Percentiles rank a stretch among this genome's conserved stretches.
These are phyloP conservation scores for Tolypocladium sp. DNA, from an alignment of 2,329 filamentous ascomycete species.

Conservation along the genomic window DNA sequence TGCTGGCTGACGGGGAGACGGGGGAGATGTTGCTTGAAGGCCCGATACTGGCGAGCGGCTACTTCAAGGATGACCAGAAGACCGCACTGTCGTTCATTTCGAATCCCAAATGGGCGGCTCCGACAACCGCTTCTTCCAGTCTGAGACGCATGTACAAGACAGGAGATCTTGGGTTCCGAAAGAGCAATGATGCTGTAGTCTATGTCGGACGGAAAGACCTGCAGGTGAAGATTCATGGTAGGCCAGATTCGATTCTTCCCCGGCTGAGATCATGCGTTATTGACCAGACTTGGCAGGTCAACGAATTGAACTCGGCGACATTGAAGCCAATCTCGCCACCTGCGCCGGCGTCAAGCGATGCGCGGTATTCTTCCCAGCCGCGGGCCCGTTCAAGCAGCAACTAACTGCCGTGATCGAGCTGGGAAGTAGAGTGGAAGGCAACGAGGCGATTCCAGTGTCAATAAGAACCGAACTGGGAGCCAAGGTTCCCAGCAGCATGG, in stretches of 20 bases:
- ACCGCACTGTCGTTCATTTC: constrained; percentile 18
- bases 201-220: constrained; percentile 45
- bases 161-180: constrained; percentile 34
- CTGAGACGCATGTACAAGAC: constrained; percentile 28
- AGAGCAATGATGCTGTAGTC: constrained; percentile 25
- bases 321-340: constrained; percentile 6
- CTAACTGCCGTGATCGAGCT: neutral
- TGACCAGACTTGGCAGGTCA: constrained; percentile 28
- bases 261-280: neutral
- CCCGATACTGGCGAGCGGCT: constrained; percentile 13
- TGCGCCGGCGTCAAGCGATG: neutral
- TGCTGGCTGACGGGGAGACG: constrained; percentile 9
- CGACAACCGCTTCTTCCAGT: neutral
- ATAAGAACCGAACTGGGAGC: neutral
- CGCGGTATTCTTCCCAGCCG: neutral
- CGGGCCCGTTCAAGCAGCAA: neutral
- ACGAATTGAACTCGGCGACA: constrained; percentile 34
- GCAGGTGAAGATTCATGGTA: constrained; percentile 42
- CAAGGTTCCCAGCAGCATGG: constrained; percentile 1
- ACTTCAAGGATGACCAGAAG: constrained; percentile 10
- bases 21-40: constrained; percentile 19
- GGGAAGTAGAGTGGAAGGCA: neutral
- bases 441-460: neutral
- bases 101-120: constrained; percentile 30
- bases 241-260: neutral